Evolutionary conservation across 176 grass and related monocot species (phyloP).

Genomic region (Zea luxurians): DNA sequence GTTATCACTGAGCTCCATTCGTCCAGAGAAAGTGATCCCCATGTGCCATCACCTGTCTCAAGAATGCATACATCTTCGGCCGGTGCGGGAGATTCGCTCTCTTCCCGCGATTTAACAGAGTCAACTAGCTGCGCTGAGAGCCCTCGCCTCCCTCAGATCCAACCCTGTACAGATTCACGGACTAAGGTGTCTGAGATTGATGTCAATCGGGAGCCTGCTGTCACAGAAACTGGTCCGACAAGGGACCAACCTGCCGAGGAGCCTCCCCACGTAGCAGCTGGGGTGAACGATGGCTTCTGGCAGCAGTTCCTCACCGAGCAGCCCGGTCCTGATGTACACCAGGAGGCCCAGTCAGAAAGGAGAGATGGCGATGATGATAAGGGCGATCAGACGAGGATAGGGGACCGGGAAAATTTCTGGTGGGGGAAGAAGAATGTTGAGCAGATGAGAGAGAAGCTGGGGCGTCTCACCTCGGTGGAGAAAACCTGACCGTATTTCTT

Average conservation of each 20-base stretch:
- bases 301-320: conserved; percentile 91
- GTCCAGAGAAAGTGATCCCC: conserved; percentile 58
- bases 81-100: conserved; percentile 50
- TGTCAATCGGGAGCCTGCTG: conserved; percentile 79
- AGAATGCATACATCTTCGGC: conserved; percentile 52
- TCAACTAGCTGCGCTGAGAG: conserved; percentile 66
- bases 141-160: conserved; percentile 49
- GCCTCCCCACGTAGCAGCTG: conserved; percentile 34
- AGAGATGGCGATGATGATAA: conserved; percentile 50
- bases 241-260: conserved; percentile 45
- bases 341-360: conserved; percentile 76
- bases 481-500: conserved; percentile 60
- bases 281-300: conserved; percentile 87
- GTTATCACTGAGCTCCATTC: conserved; percentile 67
- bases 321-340: conserved; percentile 55
- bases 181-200: conserved; percentile 78
- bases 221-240: conserved; percentile 54
- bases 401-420: conserved; percentile 39
- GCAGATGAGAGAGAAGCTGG: conserved; percentile 58
- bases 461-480: conserved; percentile 62
- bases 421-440: conserved; percentile 68
- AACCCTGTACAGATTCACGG: conserved; percentile 36
- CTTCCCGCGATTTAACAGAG: conserved; percentile 55
- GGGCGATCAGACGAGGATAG: conserved; percentile 41
- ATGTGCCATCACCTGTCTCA: conserved; percentile 22